These are phyloP conservation scores for Annulohypoxylon stygium DNA, from an alignment of 495 filamentous ascomycete genomes.

Conservation along the genomic window DNA sequence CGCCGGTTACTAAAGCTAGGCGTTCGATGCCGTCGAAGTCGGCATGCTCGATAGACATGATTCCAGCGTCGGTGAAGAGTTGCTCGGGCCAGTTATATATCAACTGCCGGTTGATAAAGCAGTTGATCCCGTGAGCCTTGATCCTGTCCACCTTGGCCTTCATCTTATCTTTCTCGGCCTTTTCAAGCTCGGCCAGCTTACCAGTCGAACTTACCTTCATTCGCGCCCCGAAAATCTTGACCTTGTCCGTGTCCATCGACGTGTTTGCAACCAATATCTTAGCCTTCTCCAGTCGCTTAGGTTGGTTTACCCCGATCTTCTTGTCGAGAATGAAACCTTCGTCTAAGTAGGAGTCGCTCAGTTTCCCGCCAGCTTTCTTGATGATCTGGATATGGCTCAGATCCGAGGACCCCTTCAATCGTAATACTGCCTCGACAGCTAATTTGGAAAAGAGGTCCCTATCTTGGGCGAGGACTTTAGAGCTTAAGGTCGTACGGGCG, in stretches of 20 bases:
- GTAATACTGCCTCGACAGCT: constrained; percentile 91
- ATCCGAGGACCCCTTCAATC: constrained; percentile 91
- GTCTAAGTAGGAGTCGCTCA: constrained; percentile 96
- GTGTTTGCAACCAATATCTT: constrained; percentile 99
- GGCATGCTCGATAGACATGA: constrained; percentile 98
- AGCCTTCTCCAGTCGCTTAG: constrained; percentile 95
- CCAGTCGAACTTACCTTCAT: constrained; percentile 95
- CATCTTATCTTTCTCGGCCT: constrained; percentile 99
- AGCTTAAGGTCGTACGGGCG: constrained; percentile 96
- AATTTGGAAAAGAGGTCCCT: constrained; percentile 90
- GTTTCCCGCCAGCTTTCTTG: constrained; percentile 98
- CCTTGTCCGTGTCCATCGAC: constrained; percentile 99
- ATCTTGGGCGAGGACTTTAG: constrained; percentile 96
- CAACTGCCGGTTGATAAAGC: constrained; percentile 98
- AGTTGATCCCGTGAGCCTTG: constrained; percentile 99
- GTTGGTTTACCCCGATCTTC: constrained; percentile 98
- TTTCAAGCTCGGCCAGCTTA: constrained; percentile 96
- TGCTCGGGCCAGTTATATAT: constrained; percentile 99
- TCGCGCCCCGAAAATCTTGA: constrained; percentile 98
- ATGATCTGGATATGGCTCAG: constrained; percentile 99
- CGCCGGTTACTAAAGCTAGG: constrained; percentile 92
- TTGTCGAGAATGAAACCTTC: constrained; percentile 99
- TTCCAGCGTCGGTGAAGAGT: constrained; percentile 96
- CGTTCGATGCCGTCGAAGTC: constrained; percentile 99
- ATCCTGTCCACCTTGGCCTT: constrained; percentile 98